These are phyloP conservation scores for Fonsecaea pedrosoi DNA, from an alignment of 2,329 filamentous ascomycete genomes.

Conservation along the genomic window DNA sequence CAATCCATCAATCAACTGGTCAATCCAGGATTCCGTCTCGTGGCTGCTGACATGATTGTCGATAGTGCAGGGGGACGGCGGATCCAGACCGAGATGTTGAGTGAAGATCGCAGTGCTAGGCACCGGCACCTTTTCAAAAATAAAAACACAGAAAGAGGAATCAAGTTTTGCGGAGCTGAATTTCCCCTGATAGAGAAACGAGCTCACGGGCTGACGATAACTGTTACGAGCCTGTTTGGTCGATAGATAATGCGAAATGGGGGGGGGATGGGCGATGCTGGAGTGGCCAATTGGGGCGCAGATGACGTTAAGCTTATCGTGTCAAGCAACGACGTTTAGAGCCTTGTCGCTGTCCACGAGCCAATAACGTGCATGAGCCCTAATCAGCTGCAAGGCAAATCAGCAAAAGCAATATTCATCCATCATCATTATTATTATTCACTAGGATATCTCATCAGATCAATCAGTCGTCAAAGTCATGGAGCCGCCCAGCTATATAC, in stretches of 20 bases:
- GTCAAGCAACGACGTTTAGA: conserved; percentile 20
- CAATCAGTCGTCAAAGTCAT: background rate
- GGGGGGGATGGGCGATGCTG: background rate
- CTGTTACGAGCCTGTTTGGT: background rate
- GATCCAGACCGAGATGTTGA: background rate
- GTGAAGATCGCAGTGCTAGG: background rate
- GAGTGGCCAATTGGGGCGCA: conserved; percentile 15
- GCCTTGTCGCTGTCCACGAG: background rate
- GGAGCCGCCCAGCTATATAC: conserved; percentile 2
- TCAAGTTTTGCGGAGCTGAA: too few species aligned
- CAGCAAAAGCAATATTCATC: background rate
- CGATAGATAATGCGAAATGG: background rate
- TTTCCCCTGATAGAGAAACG: background rate
- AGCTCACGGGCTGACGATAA: background rate
- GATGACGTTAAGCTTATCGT: conserved; percentile 31
- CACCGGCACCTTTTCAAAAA: background rate
- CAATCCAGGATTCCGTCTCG: background rate
- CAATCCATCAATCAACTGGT: background rate
- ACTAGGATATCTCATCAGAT: background rate
- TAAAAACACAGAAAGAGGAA: background rate
- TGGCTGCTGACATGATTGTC: background rate
- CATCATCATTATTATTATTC: background rate
- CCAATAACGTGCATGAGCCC: background rate
- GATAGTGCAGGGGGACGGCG: background rate
- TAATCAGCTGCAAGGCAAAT: background rate